These are phyloP conservation scores for Penicillium palitans DNA, from an alignment of 2,329 filamentous ascomycete genomes.

Conservation along the genomic window DNA sequence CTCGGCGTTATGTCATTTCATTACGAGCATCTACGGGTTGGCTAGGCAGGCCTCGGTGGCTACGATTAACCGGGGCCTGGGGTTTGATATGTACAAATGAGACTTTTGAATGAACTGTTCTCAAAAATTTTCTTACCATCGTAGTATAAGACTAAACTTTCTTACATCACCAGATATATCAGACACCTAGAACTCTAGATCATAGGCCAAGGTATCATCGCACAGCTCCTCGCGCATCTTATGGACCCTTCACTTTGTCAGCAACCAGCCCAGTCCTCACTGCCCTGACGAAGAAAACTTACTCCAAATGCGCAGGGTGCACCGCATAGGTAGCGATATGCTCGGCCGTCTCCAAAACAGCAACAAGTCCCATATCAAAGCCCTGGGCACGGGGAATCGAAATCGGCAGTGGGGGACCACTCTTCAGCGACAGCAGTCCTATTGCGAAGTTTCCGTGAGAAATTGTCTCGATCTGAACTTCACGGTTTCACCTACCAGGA, in stretches of 20 bases:
- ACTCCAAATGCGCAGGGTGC: constrained; percentile 51
- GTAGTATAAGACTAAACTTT: background rate
- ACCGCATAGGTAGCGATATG: constrained; percentile 46
- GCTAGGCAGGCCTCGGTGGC: background rate
- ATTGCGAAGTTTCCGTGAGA: background rate
- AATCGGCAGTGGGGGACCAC: constrained; percentile 39
- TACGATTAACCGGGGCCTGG: constrained; percentile 2
- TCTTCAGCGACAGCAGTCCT: constrained; percentile 40
- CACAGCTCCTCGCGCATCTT: constrained; percentile 44
- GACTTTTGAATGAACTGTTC: constrained; percentile 3
- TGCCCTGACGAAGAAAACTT: constrained; percentile 21
- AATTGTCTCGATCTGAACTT: background rate
- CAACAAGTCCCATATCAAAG: constrained; percentile 49
- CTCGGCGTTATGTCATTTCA: constrained; percentile 23
- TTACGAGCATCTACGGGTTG: constrained; percentile 13
- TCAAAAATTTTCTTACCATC: background rate
- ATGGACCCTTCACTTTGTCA: constrained; percentile 34
- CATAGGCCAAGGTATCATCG: constrained; percentile 46
- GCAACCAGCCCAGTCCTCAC: background rate
- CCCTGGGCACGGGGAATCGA: constrained; percentile 47
- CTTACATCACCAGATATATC: background rate
- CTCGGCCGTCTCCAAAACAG: constrained; percentile 46
- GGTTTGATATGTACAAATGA: constrained; percentile 14
- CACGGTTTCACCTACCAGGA: constrained; percentile 31
- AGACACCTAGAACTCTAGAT: constrained; percentile 38